Conservation (phyloP, 441 rosid genomes). For the Erodium moschatum region DNA sequence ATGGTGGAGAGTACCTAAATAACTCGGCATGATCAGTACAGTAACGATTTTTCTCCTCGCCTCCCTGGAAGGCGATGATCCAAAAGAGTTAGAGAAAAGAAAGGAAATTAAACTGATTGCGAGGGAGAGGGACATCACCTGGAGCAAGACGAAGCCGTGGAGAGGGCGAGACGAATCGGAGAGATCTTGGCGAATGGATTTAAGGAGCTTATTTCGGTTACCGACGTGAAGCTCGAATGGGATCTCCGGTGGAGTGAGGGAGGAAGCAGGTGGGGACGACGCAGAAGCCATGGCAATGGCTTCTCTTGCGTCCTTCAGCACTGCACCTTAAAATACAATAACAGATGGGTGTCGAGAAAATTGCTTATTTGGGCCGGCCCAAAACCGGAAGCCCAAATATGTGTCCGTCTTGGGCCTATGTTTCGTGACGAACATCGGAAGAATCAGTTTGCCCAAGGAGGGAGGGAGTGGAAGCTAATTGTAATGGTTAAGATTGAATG, state of each 20-base stretch:
- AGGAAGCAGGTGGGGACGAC: conserved; percentile 32
- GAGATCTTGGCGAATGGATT: conserved; percentile 42
- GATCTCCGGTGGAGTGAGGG: conserved; percentile 52
- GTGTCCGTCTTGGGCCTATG: too few species aligned
- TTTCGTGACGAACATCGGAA: too few species aligned
- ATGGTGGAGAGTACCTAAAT: conserved; percentile 46
- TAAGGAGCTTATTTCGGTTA: conserved; percentile 58
- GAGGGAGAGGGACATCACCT: too few species aligned
- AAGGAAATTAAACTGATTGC: too few species aligned
- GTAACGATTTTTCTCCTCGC: conserved; percentile 68
- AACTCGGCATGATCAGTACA: conserved; percentile 86
- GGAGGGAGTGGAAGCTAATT: too few species aligned
- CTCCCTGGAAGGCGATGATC: conserved; percentile 40
- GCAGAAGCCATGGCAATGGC: conserved; percentile 36
- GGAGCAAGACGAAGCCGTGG: conserved; percentile 45
- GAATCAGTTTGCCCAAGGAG: too few species aligned
- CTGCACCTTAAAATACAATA: too few species aligned
- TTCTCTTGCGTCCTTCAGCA: conserved; percentile 4
- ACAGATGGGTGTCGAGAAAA: too few species aligned
- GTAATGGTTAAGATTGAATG: too few species aligned
- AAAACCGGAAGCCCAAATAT: too few species aligned
- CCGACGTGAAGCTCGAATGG: conserved; percentile 61
- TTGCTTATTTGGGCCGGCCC: too few species aligned
- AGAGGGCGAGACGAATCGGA: conserved; percentile 38
- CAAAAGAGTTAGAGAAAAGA: too few species aligned